Evolutionary conservation across 1,284 basidiomycete genomes (phyloP).

Genomic region (Erythrobasidium hasegawianum): DNA sequence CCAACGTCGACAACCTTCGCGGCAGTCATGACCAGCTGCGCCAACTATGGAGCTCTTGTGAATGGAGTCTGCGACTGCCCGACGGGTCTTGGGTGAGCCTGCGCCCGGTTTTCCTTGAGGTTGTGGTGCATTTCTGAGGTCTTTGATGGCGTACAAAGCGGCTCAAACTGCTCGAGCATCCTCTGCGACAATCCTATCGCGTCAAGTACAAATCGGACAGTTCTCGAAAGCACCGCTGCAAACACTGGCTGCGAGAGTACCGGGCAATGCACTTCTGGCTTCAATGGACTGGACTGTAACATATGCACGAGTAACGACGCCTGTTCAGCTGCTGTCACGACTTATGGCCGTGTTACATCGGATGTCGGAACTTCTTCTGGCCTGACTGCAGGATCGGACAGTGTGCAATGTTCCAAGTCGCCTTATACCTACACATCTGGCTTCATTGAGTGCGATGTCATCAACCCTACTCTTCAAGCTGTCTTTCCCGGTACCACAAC

Average conservation of each 20-base stretch:
- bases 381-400: conserved; percentile 14
- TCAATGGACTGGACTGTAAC: conserved; percentile 40
- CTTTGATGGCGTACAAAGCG: background rate
- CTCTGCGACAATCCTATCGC: conserved; percentile 40
- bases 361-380: background rate
- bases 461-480: conserved; percentile 70
- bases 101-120: background rate
- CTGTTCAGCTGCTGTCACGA: conserved; percentile 32
- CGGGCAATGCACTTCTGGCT: conserved; percentile 41
- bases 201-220: conserved; percentile 16
- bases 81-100: conserved; percentile 29
- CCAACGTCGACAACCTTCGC: background rate
- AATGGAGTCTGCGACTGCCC: conserved; percentile 26
- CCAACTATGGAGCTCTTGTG: conserved; percentile 25
- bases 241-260: conserved; percentile 34
- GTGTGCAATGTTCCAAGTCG: conserved; percentile 35
- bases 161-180: conserved; percentile 20
- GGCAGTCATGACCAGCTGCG: conserved; percentile 15
- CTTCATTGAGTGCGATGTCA: conserved; percentile 65
- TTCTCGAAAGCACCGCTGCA: conserved; percentile 31
- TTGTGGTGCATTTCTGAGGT: background rate
- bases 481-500: conserved; percentile 65
- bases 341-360: background rate
- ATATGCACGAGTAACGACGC: conserved; percentile 35
- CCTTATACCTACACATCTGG: conserved; percentile 42